These are phyloP conservation scores for Clarireedia monteithiana DNA, from an alignment of 2,329 filamentous ascomycete species.

Conservation along the genomic window DNA sequence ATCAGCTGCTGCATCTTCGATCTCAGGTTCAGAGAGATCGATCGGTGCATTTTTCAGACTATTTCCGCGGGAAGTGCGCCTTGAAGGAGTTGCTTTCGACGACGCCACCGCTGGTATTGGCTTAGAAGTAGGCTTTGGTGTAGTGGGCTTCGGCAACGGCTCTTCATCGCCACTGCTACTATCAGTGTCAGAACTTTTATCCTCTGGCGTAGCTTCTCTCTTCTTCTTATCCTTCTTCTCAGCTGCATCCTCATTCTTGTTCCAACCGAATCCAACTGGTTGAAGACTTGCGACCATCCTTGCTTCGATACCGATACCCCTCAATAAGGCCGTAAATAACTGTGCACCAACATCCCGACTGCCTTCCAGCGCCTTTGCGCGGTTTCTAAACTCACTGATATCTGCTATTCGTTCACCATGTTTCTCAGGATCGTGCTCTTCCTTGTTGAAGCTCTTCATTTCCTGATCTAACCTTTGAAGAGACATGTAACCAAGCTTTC, in stretches of 20 bases:
- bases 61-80: constrained; percentile 19
- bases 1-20: constrained; percentile 36
- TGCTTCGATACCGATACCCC: constrained; percentile 74
- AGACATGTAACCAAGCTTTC: constrained; percentile 86
- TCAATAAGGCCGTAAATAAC: constrained; percentile 77
- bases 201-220: constrained; percentile 19
- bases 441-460: constrained; percentile 59
- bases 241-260: constrained; percentile 72
- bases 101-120: constrained; percentile 13
- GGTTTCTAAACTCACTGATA: constrained; percentile 58
- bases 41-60: constrained; percentile 32
- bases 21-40: constrained; percentile 38
- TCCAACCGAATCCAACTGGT: constrained; percentile 84
- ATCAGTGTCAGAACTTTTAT: constrained; percentile 32
- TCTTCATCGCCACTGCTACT: constrained; percentile 11
- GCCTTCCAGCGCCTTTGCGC: constrained; percentile 64
- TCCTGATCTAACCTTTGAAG: constrained; percentile 68
- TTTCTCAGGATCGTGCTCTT: constrained; percentile 49
- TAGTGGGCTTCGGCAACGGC: background rate
- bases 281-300: constrained; percentile 81
- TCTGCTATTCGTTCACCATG: constrained; percentile 72
- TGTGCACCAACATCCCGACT: constrained; percentile 85
- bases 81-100: constrained; percentile 14
- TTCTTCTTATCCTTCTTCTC: constrained; percentile 28
- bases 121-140: constrained; percentile 14